Evolutionary conservation across 305 asterid species (phyloP).

Genomic region (Fraxinus xanthoxyloides): DNA sequence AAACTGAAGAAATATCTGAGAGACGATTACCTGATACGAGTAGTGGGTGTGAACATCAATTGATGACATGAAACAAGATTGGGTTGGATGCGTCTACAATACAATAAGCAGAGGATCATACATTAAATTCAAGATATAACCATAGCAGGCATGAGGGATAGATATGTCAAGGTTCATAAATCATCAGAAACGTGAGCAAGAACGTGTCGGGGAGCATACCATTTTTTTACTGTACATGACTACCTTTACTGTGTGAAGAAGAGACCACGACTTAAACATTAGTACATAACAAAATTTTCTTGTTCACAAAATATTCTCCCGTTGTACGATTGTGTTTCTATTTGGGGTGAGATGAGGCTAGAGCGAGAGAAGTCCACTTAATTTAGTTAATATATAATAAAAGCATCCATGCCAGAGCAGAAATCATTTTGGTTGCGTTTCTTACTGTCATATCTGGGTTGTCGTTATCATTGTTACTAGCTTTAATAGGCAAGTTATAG

Average conservation of each 20-base stretch:
- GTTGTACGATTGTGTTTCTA: background rate
- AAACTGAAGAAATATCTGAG: slow-evolving; percentile 11
- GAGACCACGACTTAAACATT: background rate
- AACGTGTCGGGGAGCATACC: background rate
- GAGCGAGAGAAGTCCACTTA: background rate
- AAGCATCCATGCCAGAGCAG: background rate
- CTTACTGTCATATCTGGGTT: background rate
- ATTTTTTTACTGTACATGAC: background rate
- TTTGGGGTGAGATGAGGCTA: background rate
- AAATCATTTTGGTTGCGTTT: background rate
- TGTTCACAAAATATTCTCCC: background rate
- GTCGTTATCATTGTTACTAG: background rate
- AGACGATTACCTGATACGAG: slow-evolving; percentile 75
- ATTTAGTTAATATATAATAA: background rate
- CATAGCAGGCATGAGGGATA: background rate
- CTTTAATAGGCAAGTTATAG: background rate
- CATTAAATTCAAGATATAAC: slow-evolving; percentile 12
- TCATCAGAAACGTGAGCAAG: slow-evolving; percentile 1
- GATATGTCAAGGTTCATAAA: background rate
- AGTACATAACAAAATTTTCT: background rate
- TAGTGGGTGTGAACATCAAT: slow-evolving; percentile 96
- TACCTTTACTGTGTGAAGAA: background rate
- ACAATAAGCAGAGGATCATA: slow-evolving; percentile 24
- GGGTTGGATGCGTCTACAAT: slow-evolving; percentile 97
- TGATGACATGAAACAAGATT: slow-evolving; percentile 98